Base-by-base conservation (phyloP, 768 basidiomycete species). In the Tricholoma flavovirens region DNA sequence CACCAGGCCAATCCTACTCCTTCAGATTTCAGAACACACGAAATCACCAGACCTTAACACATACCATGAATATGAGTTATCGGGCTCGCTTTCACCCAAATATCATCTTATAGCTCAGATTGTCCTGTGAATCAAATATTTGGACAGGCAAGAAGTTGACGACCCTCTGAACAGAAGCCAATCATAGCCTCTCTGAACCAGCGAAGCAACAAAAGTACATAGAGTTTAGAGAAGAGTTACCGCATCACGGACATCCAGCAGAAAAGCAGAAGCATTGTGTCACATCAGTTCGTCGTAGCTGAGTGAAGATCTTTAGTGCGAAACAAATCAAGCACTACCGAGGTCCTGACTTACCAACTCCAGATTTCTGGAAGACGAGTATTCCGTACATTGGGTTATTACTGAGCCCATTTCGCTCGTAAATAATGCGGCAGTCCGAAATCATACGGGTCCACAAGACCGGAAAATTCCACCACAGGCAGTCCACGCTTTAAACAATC, bases 391-490 rank as follows among this genome's bases (percentile, higher is more conserved):
- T 46, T 11, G 12, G 12, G 24, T 26, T 22, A 15, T 24, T 46
- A 46, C 43, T 24, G 21, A 26, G 53, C 12, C 55, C 55, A 60
- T 4, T 54, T 57, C 30, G 29, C 36, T 26, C 59, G 57, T 42
- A 62, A 36, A 51, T 62, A 59, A 19, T 45, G 36, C 7, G 57
- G 62, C 17, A 60, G 43, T n/a, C 55, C 53, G 22, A 40, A 42
- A 11, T 59, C 51, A 38, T 49, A 49, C 14, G 49, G 56, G 43
- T 60, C 62, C 33, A 51, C 14, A 30, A 60, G 53, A 36, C 46
- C 56, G 55, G 56, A 58, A 19, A 62, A 60, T 36, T 49, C 43
- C 9, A 60, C 46, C 15, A 10, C 52, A 19, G 26, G 12, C 7
- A 4, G 24, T 50, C 54, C 19, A 10, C 32, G n/a, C 8, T 43